phyloP scores from a whole-genome alignment of 768 basidiomycete genomes.

The Suillus discolor region DNA sequence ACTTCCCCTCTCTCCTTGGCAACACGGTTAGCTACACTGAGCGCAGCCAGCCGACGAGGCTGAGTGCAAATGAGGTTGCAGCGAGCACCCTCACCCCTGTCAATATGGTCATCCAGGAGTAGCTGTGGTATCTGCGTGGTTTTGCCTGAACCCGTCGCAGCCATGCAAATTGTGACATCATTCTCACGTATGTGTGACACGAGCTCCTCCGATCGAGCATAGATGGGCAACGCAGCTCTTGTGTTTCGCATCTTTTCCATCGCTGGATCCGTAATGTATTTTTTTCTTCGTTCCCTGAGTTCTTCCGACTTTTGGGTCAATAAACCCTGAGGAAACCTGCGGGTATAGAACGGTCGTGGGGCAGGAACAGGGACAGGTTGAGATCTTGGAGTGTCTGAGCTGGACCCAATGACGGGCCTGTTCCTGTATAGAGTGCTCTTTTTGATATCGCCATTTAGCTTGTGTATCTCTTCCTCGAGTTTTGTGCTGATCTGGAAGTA shows the following conservation, averaged over 20 bases:
- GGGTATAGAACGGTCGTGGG: slow-evolving; percentile 23
- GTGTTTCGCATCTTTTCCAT: slow-evolving; percentile 68
- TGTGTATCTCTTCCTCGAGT: slow-evolving; percentile 70
- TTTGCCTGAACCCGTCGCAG: slow-evolving; percentile 90
- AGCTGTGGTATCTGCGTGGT: slow-evolving; percentile 95
- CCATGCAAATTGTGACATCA: slow-evolving; percentile 89
- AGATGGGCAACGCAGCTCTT: slow-evolving; percentile 75
- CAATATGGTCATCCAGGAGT: slow-evolving; percentile 82
- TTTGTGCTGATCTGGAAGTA: slow-evolving; percentile 62
- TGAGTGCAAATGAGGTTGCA: slow-evolving; percentile 96
- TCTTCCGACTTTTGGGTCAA: slow-evolving; percentile 57
- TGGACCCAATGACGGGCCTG: slow-evolving; percentile 44
- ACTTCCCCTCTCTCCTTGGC: slow-evolving; percentile 83
- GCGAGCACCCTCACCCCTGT: slow-evolving; percentile 72
- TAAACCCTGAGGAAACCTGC: slow-evolving; percentile 31
- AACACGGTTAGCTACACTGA: slow-evolving; percentile 89
- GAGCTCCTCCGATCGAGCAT: slow-evolving; percentile 64
- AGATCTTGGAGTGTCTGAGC: slow-evolving; percentile 11
- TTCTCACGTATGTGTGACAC: slow-evolving; percentile 69
- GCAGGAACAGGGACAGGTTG: slow-evolving; percentile 9
- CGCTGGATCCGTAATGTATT: slow-evolving; percentile 61
- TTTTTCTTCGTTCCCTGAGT: slow-evolving; percentile 54
- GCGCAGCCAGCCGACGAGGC: slow-evolving; percentile 87
- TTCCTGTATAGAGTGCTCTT: slow-evolving; percentile 67
- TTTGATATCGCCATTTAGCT: slow-evolving; percentile 68